A percentile compares a stretch with the other conserved stretches of the same genome.
phyloP scores from a whole-genome alignment of 2,329 filamentous ascomycete species.

The Simplicillium sp. region DNA sequence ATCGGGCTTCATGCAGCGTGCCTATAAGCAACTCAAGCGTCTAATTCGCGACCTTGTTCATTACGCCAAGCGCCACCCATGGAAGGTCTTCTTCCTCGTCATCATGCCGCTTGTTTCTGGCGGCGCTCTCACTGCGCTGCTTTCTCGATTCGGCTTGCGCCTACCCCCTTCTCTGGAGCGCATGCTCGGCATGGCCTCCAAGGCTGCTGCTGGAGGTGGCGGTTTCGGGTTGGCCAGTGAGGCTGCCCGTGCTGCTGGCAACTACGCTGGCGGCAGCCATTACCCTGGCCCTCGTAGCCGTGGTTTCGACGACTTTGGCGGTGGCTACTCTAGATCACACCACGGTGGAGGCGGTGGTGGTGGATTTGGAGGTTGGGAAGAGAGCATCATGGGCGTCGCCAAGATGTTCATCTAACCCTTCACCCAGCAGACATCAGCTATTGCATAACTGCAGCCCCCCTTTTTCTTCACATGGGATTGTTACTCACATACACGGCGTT shows the following conservation, averaged over 20 bases:
- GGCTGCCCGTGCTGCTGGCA: constrained; percentile 43
- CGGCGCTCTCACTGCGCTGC: constrained; percentile 68
- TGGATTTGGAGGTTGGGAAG: constrained; percentile 21
- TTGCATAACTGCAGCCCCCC: neutral
- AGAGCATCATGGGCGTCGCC: constrained; percentile 26
- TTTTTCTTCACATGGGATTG: neutral
- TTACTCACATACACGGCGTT: too few relatives aligned
- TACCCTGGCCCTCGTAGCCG: constrained; percentile 4
- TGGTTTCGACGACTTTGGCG: constrained; percentile 13
- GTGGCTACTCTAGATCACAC: constrained; percentile 19
- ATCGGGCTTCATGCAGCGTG: constrained; percentile 63
- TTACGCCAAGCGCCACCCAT: constrained; percentile 74
- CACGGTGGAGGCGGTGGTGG: constrained; percentile 17
- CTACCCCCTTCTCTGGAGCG: constrained; percentile 56
- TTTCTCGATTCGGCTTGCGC: constrained; percentile 70
- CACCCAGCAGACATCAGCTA: constrained; percentile 1
- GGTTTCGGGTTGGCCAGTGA: constrained; percentile 42
- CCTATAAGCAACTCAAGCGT: constrained; percentile 66
- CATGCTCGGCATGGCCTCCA: constrained; percentile 44
- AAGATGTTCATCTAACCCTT: constrained; percentile 30
- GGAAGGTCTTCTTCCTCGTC: constrained; percentile 80
- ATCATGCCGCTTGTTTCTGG: constrained; percentile 81
- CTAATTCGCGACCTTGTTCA: constrained; percentile 72
- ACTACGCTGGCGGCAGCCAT: constrained; percentile 13
- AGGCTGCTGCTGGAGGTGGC: constrained; percentile 34